Base-by-base conservation (phyloP, 345 rosid genomes). In the Clarkia xantiana region DNA sequence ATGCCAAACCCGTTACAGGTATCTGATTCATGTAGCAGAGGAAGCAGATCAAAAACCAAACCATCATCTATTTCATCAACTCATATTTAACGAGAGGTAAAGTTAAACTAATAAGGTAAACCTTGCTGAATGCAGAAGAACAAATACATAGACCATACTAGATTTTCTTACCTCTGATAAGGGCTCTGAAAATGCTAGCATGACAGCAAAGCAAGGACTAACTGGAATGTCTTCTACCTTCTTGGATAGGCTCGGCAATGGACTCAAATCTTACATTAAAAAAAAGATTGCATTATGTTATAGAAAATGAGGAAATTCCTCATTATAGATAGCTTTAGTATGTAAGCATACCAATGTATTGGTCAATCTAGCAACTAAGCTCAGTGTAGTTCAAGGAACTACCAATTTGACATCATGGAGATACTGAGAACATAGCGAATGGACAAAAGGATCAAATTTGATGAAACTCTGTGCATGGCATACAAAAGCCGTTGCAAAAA, bases 161-260 rank as follows among this genome's bases (percentile, higher is more conserved):
- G 36, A 29, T 29, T 29, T 29, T 62, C 75, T 61, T 70, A 84
- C 94, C 62, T 52, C 69, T 46, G 91, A 77, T 62, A 87, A 66
- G 40, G 94, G 78, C 67, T 87, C 86, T 41, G 67, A 36, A 61
- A 83, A 87, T 55, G 88, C 94, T 55, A 87, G 73, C 94, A 87
- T 79, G 55, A 84, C 80, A 18, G 81, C 76, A 57, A 87, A 84
- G 70, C 94, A 77, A 14, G 96, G 94, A 49, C 53, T 47, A 42
- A 72, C 82, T 57, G 94, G 87, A 55, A 87, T 74, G 60, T 76
- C 59, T 61, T 71, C 71, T 45, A 84, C 65, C 67, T 67, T 75
- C 47, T 18, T 52, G 10, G 62, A 79, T 66, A 76, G 65, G 49
- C 72, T 82, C 3, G 82, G 80, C 19, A 53, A 55, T 54, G 69